These are phyloP conservation scores for Wickerhamiella occidentalis DNA, from an alignment of 805 yeast genomes.

Conservation along the genomic window DNA sequence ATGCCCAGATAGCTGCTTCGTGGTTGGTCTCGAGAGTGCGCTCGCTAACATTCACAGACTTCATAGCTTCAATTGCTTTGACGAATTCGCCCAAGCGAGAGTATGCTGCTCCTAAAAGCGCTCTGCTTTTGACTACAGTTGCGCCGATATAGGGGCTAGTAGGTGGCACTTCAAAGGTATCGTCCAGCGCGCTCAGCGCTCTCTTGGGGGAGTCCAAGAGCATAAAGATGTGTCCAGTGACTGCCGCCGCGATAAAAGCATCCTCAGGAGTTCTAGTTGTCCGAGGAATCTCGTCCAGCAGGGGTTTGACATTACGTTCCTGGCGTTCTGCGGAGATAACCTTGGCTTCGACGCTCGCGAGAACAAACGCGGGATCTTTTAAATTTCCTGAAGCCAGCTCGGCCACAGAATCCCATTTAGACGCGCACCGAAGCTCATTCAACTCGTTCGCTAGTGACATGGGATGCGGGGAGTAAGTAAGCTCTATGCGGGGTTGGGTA, in stretches of 20 bases:
- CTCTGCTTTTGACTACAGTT: slow-evolving; percentile 11
- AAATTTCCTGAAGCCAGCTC: not conserved
- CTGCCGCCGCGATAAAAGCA: not conserved
- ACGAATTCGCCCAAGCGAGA: not conserved
- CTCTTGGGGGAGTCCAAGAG: not conserved
- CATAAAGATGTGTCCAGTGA: slow-evolving; percentile 1
- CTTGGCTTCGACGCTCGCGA: slow-evolving; percentile 7
- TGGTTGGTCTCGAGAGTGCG: slow-evolving; percentile 10
- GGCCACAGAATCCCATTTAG: slow-evolving; percentile 3
- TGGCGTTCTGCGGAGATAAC: not conserved
- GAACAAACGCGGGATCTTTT: not conserved
- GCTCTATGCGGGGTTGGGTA: not conserved
- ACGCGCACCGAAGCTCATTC: slow-evolving; percentile 7
- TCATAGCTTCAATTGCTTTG: slow-evolving; percentile 7
- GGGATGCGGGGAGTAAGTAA: slow-evolving; percentile 1
- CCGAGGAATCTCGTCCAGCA: slow-evolving; percentile 2
- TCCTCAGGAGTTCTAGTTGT: not conserved
- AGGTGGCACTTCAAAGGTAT: slow-evolving; percentile 1
- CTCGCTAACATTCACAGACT: slow-evolving; percentile 7
- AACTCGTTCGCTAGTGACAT: not conserved
- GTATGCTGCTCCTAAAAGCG: slow-evolving; percentile 8
- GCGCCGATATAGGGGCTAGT: slow-evolving; percentile 10
- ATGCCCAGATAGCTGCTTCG: slow-evolving; percentile 15
- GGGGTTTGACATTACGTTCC: not conserved
- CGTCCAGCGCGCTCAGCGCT: not conserved